Percentiles rank a stretch among this genome's conserved stretches.
These are phyloP conservation scores for Lecanicillium sp. DNA, from an alignment of 2,329 filamentous ascomycete genomes.

Conservation along the genomic window DNA sequence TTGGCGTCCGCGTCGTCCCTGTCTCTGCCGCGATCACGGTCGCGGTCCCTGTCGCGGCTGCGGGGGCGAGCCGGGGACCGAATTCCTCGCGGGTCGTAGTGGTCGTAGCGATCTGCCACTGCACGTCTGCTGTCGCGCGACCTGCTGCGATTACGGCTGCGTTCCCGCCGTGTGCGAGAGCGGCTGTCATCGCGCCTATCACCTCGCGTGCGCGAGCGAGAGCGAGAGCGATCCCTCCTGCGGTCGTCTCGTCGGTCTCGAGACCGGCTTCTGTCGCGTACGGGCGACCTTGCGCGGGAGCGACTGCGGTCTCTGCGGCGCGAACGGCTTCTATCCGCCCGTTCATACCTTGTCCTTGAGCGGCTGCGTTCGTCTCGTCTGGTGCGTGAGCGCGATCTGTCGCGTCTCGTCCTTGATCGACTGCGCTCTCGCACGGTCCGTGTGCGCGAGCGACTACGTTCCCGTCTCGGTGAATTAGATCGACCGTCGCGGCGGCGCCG, in stretches of 20 bases:
- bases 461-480: slow-evolving; percentile 30
- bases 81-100: slow-evolving; percentile 24
- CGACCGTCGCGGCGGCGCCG: slow-evolving; percentile 26
- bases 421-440: slow-evolving; percentile 28
- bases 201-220: slow-evolving; percentile 14
- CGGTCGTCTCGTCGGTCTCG: slow-evolving; percentile 21
- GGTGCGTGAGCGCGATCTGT: slow-evolving; percentile 32
- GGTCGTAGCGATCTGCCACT: slow-evolving; percentile 17
- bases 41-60: slow-evolving; percentile 19
- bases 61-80: slow-evolving; percentile 14
- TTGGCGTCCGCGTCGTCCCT: slow-evolving; percentile 15
- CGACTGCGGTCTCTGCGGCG: slow-evolving; percentile 29
- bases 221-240: slow-evolving; percentile 19
- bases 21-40: slow-evolving; percentile 13
- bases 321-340: slow-evolving; percentile 27
- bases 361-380: slow-evolving; percentile 26
- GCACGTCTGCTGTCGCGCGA: slow-evolving; percentile 13
- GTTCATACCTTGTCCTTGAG: slow-evolving; percentile 24
- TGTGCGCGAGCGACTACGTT: slow-evolving; percentile 23
- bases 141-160: slow-evolving; percentile 17
- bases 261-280: slow-evolving; percentile 26
- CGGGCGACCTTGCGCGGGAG: slow-evolving; percentile 20
- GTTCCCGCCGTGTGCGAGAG: slow-evolving; percentile 21
- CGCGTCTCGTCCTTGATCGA: slow-evolving; percentile 26
- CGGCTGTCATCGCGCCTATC: slow-evolving; percentile 24